Evolutionary conservation across 2,329 filamentous ascomycete species (phyloP).

Genomic region (Colletotrichum siamense): DNA sequence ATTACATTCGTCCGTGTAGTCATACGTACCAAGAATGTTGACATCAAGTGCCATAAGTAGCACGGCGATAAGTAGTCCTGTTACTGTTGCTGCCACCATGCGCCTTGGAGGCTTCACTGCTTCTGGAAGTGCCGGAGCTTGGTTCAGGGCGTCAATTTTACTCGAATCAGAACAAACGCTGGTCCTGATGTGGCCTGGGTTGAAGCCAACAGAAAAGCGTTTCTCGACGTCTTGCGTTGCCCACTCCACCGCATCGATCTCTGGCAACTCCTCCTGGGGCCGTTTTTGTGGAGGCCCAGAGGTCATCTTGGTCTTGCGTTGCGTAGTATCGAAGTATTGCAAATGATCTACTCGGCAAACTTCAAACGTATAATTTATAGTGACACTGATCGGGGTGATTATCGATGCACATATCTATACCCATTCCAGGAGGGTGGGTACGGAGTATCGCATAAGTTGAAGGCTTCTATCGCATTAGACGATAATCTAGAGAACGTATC

Average conservation of each 20-base stretch:
- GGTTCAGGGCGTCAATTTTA: background rate
- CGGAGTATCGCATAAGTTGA: background rate
- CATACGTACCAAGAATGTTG: background rate
- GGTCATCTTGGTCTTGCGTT: background rate
- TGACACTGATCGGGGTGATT: background rate
- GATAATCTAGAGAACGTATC: accelerated
- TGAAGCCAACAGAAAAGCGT: background rate
- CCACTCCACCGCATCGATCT: background rate
- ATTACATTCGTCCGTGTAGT: background rate
- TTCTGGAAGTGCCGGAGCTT: background rate
- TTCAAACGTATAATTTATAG: background rate
- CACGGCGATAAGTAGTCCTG: background rate
- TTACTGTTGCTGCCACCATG: background rate
- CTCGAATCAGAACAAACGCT: background rate
- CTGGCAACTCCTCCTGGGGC: background rate
- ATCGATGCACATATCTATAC: accelerated
- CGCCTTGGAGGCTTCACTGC: background rate
- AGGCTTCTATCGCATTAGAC: background rate
- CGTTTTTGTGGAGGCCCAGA: background rate
- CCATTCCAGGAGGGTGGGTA: background rate
- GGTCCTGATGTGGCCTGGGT: background rate
- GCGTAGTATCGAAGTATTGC: background rate
- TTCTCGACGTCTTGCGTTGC: background rate
- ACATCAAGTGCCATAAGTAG: background rate
- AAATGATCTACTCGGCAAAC: background rate